Base-by-base conservation (phyloP, 1,139 yeast species). In the Yamadazyma mexicana region DNA sequence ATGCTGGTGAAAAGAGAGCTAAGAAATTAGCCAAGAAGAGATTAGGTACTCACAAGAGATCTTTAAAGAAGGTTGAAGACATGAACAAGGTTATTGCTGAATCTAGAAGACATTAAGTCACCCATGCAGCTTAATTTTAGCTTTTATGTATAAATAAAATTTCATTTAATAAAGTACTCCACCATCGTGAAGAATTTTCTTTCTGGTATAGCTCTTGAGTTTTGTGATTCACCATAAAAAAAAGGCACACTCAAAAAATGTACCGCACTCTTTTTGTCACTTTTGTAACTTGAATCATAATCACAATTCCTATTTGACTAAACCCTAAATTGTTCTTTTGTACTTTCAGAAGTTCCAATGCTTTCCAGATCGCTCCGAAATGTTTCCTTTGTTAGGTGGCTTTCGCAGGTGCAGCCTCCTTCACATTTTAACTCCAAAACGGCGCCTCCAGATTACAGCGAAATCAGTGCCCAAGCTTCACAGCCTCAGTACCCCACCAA, bases 1-100 rank as follows among this genome's bases (percentile, higher is more conserved):
- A 94, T 81, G 92, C 97, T 70, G 96, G 96, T 84, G 99, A 94
- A 81, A 94, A 94, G 95, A 94, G 98, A 82, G 98, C 99, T 62
- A 88, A 94, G 87, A 94, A 94, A 89, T 91, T 94, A 71, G 97
- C 98, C 61, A 94, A 94, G 94, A 92, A 88, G 96, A 92, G 96
- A 92, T 88, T 94, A 73, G 99, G 99, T 78, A 89, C 98, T 65
- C 95, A 91, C 86, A 86, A 84, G 81, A 94, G 99, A 85, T 97
- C 98, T 67, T 87, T 88, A 85, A 94, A 87, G 73, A 94, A 94
- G 89, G 95, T 92, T 74, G 98, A 94, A 80, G 96, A 91, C 78
- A 87, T 94, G 92, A 87, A 81, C 83, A 75, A 79, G 72, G 81
- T 92, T 80, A 92, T 94, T 75, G 89, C 96, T 73, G 96, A 92